phyloP scores from a whole-genome alignment of 2,329 filamentous ascomycete species.

The Colletotrichum neosansevieriae region DNA sequence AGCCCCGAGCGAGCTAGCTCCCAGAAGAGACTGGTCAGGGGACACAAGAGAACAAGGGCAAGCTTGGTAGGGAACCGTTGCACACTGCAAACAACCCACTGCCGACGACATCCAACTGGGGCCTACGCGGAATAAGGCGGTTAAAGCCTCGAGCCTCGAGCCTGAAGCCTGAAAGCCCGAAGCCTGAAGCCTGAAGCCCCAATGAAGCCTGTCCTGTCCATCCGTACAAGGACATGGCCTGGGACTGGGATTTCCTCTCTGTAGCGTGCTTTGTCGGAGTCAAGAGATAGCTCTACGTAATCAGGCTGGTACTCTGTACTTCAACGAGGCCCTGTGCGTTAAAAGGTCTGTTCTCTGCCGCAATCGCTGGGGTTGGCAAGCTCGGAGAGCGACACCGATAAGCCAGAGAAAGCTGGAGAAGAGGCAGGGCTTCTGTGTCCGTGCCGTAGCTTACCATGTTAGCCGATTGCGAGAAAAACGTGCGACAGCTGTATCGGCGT shows the following conservation, averaged over 20 bases:
- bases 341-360: slow-evolving; percentile 27
- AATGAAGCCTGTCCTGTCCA: neutral
- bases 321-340: slow-evolving; percentile 18
- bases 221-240: neutral
- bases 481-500: slow-evolving; percentile 39
- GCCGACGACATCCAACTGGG: slow-evolving; percentile 7
- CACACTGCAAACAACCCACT: slow-evolving; percentile 27
- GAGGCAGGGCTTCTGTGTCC: slow-evolving; percentile 15
- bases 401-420: neutral
- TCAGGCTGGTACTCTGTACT: slow-evolving; percentile 5
- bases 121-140: slow-evolving; percentile 25
- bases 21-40: slow-evolving; percentile 34
- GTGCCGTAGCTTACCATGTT: slow-evolving; percentile 33
- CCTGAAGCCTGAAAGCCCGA: no score
- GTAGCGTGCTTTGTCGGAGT: neutral
- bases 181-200: neutral
- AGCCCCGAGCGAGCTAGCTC: slow-evolving; percentile 19
- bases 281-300: slow-evolving; percentile 10
- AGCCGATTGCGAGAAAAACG: slow-evolving; percentile 34
- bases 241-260: neutral
- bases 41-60: slow-evolving; percentile 28
- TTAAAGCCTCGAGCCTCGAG: slow-evolving; percentile 29
- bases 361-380: slow-evolving; percentile 22
- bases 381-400: slow-evolving; percentile 24
- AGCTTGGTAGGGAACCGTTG: slow-evolving; percentile 35